Evolutionary conservation across 2,329 filamentous ascomycete genomes (phyloP).

Genomic region (Ophiostoma perfectum): DNA sequence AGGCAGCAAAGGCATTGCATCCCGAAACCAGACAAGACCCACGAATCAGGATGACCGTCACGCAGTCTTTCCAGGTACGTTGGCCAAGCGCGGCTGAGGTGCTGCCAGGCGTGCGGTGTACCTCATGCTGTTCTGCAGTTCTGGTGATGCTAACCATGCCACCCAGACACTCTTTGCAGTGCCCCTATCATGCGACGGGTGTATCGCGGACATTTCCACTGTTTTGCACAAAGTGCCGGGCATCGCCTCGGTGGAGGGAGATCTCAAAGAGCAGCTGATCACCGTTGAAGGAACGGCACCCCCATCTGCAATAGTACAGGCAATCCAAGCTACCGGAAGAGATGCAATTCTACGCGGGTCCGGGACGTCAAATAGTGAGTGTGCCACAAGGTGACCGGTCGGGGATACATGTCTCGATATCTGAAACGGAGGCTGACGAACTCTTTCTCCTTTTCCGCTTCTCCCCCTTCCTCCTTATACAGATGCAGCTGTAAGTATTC

Average conservation of each 20-base stretch:
- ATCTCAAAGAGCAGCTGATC: conserved; percentile 76
- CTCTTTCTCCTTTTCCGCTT: conserved; percentile 4
- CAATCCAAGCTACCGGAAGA: conserved; percentile 82
- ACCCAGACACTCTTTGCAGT: conserved; percentile 85
- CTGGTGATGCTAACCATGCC: not conserved
- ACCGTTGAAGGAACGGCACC: conserved; percentile 82
- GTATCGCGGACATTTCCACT: conserved; percentile 78
- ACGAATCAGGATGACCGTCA: conserved; percentile 39
- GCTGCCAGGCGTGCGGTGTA: not conserved
- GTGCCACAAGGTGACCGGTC: not conserved
- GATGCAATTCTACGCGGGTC: conserved; percentile 92
- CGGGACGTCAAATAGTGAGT: conserved; percentile 75
- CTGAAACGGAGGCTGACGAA: not conserved
- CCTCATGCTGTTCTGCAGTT: conserved; percentile 11
- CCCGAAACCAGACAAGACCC: conserved; percentile 1
- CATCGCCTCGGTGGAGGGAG: conserved; percentile 75
- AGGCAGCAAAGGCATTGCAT: not conserved
- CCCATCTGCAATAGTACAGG: conserved; percentile 80
- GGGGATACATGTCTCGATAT: not conserved
- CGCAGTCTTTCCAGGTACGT: conserved; percentile 43
- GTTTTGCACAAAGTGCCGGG: conserved; percentile 72
- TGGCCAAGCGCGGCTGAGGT: conserved; percentile 11
- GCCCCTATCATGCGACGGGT: conserved; percentile 83
- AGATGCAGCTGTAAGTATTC: conserved; percentile 87
- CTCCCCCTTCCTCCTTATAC: conserved; percentile 2